A percentile compares a stretch with the other conserved stretches of the same genome.
Evolutionary conservation across 2,329 filamentous ascomycete species (phyloP).

Genomic region (Fusarium sp.): DNA sequence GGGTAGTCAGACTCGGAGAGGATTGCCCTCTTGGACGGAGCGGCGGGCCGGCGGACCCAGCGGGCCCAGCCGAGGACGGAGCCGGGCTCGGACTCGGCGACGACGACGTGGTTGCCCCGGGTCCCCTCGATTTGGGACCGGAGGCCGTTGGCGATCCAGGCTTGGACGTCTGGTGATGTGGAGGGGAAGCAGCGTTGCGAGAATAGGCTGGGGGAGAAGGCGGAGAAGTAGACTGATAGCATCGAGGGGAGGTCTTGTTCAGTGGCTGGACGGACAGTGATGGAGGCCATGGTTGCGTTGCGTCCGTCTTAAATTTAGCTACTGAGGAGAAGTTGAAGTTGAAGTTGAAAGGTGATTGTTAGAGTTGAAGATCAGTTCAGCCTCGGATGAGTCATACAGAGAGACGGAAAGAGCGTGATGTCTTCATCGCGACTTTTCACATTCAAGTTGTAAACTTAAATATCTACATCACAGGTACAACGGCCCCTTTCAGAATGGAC

Average conservation of each 20-base stretch:
- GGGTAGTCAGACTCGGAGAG: slow-evolving; percentile 43
- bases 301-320: background rate
- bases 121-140: slow-evolving; percentile 45
- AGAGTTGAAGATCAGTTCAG: background rate
- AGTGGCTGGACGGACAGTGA: slow-evolving; percentile 53
- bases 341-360: too few species aligned
- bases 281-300: slow-evolving; percentile 20
- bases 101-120: slow-evolving; percentile 46
- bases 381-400: slow-evolving; percentile 24
- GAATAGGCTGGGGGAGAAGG: slow-evolving; percentile 48
- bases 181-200: slow-evolving; percentile 47
- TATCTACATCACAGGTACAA: background rate
- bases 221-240: slow-evolving; percentile 44
- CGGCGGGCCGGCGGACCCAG: slow-evolving; percentile 48
- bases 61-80: slow-evolving; percentile 48
- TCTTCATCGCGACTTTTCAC: background rate
- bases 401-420: background rate
- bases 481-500: background rate
- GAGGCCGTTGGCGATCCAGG: slow-evolving; percentile 39
- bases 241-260: slow-evolving; percentile 48
- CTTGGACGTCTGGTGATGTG: slow-evolving; percentile 38
- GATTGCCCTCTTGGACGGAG: slow-evolving; percentile 20
- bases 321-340: background rate
- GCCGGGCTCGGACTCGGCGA: slow-evolving; percentile 38
- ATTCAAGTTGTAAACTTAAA: background rate